Base-by-base conservation (phyloP, 768 basidiomycete genomes). In the Mycena venus region DNA sequence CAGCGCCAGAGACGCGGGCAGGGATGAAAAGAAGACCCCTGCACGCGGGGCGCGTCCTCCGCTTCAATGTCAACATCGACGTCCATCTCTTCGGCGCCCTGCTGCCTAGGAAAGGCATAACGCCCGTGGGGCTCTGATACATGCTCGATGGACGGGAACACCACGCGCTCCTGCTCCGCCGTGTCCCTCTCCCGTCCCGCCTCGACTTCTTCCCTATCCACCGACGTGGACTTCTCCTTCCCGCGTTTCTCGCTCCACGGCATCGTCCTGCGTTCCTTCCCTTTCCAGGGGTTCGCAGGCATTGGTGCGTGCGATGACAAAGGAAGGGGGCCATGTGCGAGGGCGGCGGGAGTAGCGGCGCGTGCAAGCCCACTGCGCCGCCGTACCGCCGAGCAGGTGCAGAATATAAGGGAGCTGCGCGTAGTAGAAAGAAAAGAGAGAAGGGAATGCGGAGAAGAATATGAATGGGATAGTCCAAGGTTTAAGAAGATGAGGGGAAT, bases 401-500 rank as follows among this genome's bases (percentile, higher is more conserved):
- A 95, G 87, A 79, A 94, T 91, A 31, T 91, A 90, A 0, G 91
- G 87, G 84, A 94, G 90, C 77, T 94, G 93, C 32, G 88, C 83
- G 42, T 90, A 53, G 51, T 53, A 25, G 14, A 17, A 42, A 42
- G 42, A 42, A 42, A 42, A 42, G 19, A 53, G 23, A 53, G 25
- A 29, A 6, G 23, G 51, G 15, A n/a, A n/a, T 27, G 51, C 23
- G 51, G 29, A 25, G 51, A 53, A 53, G 25, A 53, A 27, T 53
- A 25, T 7, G 51, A 53, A 27, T 53, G 47, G 51, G 51, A 53
- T 27, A 29, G 12, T 11, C 25, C 27, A 53, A 25, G 51, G 51
- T 21, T 27, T 53, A 15, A 23, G 51, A 53, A 53, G 51, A 53
- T 53, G 25, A 53, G 25, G 51, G 19, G 51, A 27, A 53, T 27